Evolutionary conservation across 2,329 filamentous ascomycete species (phyloP).

Genomic region (Nothopassalora personata): DNA sequence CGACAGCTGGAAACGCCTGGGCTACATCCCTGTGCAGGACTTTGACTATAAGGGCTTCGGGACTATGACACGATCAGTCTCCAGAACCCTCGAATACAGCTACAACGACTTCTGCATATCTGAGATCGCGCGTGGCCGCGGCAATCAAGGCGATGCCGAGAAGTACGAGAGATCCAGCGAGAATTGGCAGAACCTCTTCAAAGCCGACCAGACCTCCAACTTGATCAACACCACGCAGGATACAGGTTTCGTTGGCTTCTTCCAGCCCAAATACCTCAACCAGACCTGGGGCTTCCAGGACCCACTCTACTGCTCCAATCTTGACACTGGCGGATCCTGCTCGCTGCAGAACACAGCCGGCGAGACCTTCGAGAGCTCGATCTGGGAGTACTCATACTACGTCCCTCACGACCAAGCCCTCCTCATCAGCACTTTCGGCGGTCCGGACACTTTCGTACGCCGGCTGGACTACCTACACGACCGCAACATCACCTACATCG

Average conservation of each 20-base stretch:
- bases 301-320: slow-evolving; percentile 39
- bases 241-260: slow-evolving; percentile 59
- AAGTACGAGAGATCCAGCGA: slow-evolving; percentile 49
- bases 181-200: slow-evolving; percentile 65
- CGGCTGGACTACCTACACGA: slow-evolving; percentile 59
- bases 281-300: slow-evolving; percentile 53
- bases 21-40: slow-evolving; percentile 53
- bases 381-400: slow-evolving; percentile 66
- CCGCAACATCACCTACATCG: slow-evolving; percentile 51
- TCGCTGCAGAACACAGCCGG: slow-evolving; percentile 46
- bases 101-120: slow-evolving; percentile 43
- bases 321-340: slow-evolving; percentile 33
- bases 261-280: slow-evolving; percentile 54
- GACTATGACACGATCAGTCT: slow-evolving; percentile 49
- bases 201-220: slow-evolving; percentile 53
- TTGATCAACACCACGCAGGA: slow-evolving; percentile 37
- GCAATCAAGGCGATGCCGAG: slow-evolving; percentile 35
- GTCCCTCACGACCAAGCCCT: slow-evolving; percentile 57
- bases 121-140: slow-evolving; percentile 39
- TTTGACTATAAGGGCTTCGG: slow-evolving; percentile 45
- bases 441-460: slow-evolving; percentile 49
- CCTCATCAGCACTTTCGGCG: slow-evolving; percentile 52
- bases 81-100: slow-evolving; percentile 47
- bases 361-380: slow-evolving; percentile 67
- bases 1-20: slow-evolving; percentile 60